Conservation (phyloP, 306 rosid genomes). For the Ochetophila trinervis region DNA sequence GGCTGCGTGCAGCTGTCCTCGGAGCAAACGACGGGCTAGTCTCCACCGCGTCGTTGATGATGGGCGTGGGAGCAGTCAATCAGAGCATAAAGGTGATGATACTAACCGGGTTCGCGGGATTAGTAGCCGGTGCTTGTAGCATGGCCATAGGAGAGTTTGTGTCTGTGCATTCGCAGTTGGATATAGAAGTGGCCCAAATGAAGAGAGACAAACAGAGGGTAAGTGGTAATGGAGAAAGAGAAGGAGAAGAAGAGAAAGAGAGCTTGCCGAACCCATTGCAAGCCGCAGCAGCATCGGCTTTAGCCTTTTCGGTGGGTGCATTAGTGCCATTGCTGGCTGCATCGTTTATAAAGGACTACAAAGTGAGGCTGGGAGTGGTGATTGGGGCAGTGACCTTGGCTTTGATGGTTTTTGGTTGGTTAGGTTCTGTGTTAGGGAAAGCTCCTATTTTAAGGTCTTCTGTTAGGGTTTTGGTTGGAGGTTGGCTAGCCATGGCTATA, state of each 20-base stretch:
- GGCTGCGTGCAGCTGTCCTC: slow-evolving; percentile 87
- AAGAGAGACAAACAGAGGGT: slow-evolving; percentile 42
- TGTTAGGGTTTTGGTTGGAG: slow-evolving; percentile 68
- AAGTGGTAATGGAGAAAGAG: neutral
- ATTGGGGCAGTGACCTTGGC: slow-evolving; percentile 68
- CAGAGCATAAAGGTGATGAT: slow-evolving; percentile 85
- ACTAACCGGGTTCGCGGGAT: slow-evolving; percentile 75
- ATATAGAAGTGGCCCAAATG: slow-evolving; percentile 72
- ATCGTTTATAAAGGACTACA: slow-evolving; percentile 60
- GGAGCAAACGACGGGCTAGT: slow-evolving; percentile 96
- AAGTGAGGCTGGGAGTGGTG: slow-evolving; percentile 54
- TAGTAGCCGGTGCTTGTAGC: slow-evolving; percentile 88
- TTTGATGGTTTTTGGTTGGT: slow-evolving; percentile 67
- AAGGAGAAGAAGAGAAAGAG: slow-evolving; percentile 34
- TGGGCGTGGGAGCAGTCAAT: slow-evolving; percentile 93
- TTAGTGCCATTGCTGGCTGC: slow-evolving; percentile 86
- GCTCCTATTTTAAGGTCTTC: slow-evolving; percentile 51
- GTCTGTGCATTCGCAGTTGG: slow-evolving; percentile 84
- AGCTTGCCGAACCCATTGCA: slow-evolving; percentile 76
- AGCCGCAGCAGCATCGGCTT: slow-evolving; percentile 85
- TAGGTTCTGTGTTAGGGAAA: slow-evolving; percentile 70
- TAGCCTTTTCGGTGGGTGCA: slow-evolving; percentile 82
- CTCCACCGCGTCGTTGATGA: slow-evolving; percentile 86
- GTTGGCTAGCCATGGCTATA: slow-evolving; percentile 87
- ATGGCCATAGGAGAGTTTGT: slow-evolving; percentile 98